Percentiles rank a stretch among this genome's conserved stretches.
phyloP scores from a whole-genome alignment of 2,329 filamentous ascomycete species.

The Beauveria varroae region DNA sequence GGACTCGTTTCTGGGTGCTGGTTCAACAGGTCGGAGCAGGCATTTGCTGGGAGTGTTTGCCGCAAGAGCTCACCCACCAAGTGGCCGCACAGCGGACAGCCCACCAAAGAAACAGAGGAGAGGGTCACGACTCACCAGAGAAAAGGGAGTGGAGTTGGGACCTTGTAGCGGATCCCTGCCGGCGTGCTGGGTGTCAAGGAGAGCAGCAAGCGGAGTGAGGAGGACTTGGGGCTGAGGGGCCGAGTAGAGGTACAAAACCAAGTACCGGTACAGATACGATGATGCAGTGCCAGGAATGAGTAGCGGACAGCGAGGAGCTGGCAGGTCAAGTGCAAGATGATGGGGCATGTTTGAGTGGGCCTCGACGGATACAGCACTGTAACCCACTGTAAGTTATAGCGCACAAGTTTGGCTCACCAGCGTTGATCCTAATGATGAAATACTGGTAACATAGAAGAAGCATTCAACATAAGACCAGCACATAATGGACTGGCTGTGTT shows the following conservation, averaged over 20 bases:
- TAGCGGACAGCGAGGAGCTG: neutral
- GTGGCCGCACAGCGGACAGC: neutral
- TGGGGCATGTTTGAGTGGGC: neutral
- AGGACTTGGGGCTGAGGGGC: neutral
- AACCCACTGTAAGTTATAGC: neutral
- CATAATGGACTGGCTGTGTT: neutral
- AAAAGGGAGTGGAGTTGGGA: conserved; percentile 5
- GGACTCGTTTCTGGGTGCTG: conserved; percentile 1
- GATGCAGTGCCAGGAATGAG: neutral
- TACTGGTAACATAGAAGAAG: neutral
- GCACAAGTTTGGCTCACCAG: neutral
- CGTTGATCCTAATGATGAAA: neutral
- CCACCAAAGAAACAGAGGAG: neutral
- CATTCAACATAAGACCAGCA: neutral
- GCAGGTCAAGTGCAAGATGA: neutral
- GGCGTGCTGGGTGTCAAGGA: neutral
- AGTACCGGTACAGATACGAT: neutral
- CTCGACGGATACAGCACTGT: neutral
- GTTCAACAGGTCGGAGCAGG: conserved; percentile 10
- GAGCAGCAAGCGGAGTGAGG: neutral
- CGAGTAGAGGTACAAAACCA: neutral
- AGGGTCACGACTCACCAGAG: neutral
- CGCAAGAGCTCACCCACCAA: neutral
- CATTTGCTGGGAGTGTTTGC: conserved; percentile 11
- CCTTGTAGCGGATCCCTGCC: conserved; percentile 6